phyloP scores from a whole-genome alignment of 176 grass and related monocot species.

The Olyra latifolia region DNA sequence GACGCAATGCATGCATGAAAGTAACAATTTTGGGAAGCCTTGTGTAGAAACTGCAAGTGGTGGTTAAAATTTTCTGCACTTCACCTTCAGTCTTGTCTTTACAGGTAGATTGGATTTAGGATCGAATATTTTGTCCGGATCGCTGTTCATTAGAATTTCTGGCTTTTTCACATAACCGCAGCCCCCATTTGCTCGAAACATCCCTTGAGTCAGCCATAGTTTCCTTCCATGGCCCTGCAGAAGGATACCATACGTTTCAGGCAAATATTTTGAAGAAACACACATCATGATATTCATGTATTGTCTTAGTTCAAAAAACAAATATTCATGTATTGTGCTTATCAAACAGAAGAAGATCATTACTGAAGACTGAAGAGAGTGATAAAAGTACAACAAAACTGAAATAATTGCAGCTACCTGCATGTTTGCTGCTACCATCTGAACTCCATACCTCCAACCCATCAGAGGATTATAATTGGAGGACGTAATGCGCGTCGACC shows the following conservation, averaged over 20 bases:
- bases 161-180: slow-evolving; percentile 96
- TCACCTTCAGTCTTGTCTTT: slow-evolving; percentile 70
- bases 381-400: background rate
- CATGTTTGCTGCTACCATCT: slow-evolving; percentile 93
- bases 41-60: background rate
- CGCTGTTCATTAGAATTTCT: slow-evolving; percentile 45
- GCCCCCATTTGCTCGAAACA: slow-evolving; percentile 86
- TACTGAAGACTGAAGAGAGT: background rate
- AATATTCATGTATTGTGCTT: background rate
- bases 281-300: background rate
- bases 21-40: background rate
- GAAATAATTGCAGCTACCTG: slow-evolving; percentile 33
- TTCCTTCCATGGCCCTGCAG: slow-evolving; percentile 66
- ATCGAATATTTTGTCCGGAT: slow-evolving; percentile 42
- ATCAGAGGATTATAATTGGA: slow-evolving; percentile 79
- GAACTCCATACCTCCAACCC: slow-evolving; percentile 70
- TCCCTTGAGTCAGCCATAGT: slow-evolving; percentile 79
- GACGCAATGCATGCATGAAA: background rate
- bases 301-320: too few species aligned
- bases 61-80: background rate
- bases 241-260: background rate
- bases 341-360: background rate
- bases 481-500: slow-evolving; percentile 57
- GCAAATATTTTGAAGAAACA: background rate
- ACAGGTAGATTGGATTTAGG: slow-evolving; percentile 41